These are phyloP conservation scores for Mycena belliarum DNA, from an alignment of 768 basidiomycete species.

Conservation along the genomic window DNA sequence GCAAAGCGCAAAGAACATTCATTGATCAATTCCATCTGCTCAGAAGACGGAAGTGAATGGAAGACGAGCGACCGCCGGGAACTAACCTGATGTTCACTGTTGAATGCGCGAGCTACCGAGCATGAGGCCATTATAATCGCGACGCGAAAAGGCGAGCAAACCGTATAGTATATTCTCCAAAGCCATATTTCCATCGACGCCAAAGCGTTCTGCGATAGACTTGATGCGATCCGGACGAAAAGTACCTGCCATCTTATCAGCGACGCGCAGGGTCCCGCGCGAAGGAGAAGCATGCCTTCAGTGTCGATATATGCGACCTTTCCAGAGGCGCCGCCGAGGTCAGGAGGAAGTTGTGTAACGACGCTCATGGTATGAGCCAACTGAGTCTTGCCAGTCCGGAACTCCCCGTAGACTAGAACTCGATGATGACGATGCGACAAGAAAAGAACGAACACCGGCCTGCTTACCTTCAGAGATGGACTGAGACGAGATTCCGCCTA, in stretches of 20 bases:
- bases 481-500: constrained; percentile 89
- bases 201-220: constrained; percentile 90
- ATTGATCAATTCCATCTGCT: constrained; percentile 87
- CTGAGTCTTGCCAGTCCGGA: constrained; percentile 94
- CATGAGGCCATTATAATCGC: neutral
- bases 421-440: neutral
- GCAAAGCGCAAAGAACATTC: constrained; percentile 87
- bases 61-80: too few species aligned
- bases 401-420: constrained; percentile 86
- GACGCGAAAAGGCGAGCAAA: constrained; percentile 24
- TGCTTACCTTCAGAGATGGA: constrained; percentile 84
- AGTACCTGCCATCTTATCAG: constrained; percentile 53
- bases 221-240: constrained; percentile 93
- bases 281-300: constrained; percentile 51
- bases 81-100: constrained; percentile 86
- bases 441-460: neutral
- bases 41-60: constrained; percentile 7
- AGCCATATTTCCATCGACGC: constrained; percentile 86
- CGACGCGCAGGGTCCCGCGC: constrained; percentile 1
- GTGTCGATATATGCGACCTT: constrained; percentile 88
- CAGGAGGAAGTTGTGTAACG: constrained; percentile 82
- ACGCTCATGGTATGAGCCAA: constrained; percentile 95
- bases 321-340: constrained; percentile 88
- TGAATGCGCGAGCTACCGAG: constrained; percentile 78
- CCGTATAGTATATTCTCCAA: constrained; percentile 93